Base-by-base conservation (phyloP, 345 rosid genomes). In the Syzygium aromaticum region DNA sequence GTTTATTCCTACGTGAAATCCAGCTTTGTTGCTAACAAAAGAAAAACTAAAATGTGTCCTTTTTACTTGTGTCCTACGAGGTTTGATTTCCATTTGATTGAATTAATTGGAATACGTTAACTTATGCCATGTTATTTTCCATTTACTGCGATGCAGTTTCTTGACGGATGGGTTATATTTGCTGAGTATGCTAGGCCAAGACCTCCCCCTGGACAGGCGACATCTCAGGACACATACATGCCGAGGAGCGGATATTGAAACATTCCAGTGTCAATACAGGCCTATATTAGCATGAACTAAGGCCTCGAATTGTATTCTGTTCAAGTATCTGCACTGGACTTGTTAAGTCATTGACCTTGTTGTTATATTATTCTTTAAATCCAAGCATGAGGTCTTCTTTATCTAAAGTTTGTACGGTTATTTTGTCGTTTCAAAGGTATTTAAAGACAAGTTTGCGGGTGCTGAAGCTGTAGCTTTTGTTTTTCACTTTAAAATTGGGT, bases 111-210 rank as follows among this genome's bases (percentile, higher is more conserved):
- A 61, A 33, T 52, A 11, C 19, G 15, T 43, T 80, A 1, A 82
- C 49, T 86, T 21, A 77, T 52, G 13, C 30, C 33, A 17, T 8
- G 52, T 28, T 51, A 8, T 82, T 33, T 27, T 52, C 67, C 49
- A 53, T 27, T 67, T 53, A 30, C 40, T 23, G 7, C 54, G 12
- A 25, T 67, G 22, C 86, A 87, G 89, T 87, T 84, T 77, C 67
- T 87, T 23, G 89, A 87, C 6, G 89, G 86, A 19, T 87, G 89
- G 86, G 89, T 87, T 30, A 84, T 87, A 40, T 87, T 84, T 87
- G 89, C 86, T 52, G 86, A 87, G 51, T 87, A 87, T 84, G 86
- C 89, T 67, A 61, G 86, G 52, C 89, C 89, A n/a, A 87, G 86
- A 77, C 89, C 89, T 51, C 89, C 89, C 21, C 84, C n/a, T 5